Evolutionary conservation across 2,329 filamentous ascomycete genomes (phyloP), one percentile per base, ranked within the genome.

Genomic region (Blastomyces parvus): DNA sequence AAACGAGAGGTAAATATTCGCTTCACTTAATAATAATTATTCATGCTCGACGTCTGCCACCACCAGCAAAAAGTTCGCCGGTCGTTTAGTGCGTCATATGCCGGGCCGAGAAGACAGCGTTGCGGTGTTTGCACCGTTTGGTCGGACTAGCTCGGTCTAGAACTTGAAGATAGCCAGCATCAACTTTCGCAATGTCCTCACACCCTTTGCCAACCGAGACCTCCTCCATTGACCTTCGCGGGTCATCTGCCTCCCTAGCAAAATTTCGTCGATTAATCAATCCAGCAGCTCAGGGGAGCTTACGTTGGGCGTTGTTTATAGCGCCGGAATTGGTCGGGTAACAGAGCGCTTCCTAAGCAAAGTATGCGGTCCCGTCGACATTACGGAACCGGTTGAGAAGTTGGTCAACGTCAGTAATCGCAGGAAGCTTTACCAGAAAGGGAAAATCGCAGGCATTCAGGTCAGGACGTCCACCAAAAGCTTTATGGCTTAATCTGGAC

Each of bases 401-500:
- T 96, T 97, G 75, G 91, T 90, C 0, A 81, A 82, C 17, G 78
- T 80, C 25, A 76, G 95, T 0, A 73, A 74, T 6, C 71, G 74
- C 0, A 70, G 73, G 30, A 67, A 70, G 19, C 65, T 79, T 55
- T 72, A 74, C 57, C 65, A 69, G 2, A 70, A 76, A 2, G 82
- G 79, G 0, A 82, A 81, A 52, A 90, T 88, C 67, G 76, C 87
- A 1, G 90, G 90, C 0, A 77, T 96, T 0, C 88, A 96, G 74
- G 81, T 83, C 36, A 95, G 90, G 90, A 79, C 82, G 0, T 76
- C 74, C 4, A 66, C 66, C 59, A 74, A 75, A 9, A 73, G 76
- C 59, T n/a, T n/a, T 97, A 97, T 74, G 88, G 92, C 72, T 74
- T 96, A 56, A 86, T 97, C 65, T 96, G 90, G 90, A 88, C 84